Evolutionary conservation across 2,329 filamentous ascomycete species (phyloP).

Genomic region (Alternaria ethzedia): DNA sequence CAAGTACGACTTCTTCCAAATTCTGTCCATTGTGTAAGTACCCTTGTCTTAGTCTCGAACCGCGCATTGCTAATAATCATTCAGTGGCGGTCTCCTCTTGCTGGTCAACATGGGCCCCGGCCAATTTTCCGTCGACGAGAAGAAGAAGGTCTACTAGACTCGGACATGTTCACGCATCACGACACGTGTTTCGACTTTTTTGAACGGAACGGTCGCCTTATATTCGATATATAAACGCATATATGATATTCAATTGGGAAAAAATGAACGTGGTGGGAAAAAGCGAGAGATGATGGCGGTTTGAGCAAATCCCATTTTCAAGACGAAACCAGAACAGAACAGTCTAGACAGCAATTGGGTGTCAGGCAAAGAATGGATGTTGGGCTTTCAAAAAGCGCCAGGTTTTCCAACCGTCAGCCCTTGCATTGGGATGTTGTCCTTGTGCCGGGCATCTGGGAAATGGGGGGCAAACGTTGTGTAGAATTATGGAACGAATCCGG

Average conservation of each 20-base stretch:
- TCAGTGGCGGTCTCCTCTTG: slow-evolving; percentile 84
- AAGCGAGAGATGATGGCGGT: not conserved
- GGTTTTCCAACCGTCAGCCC: not conserved
- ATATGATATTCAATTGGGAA: slow-evolving; percentile 21
- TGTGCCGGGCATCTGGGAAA: not conserved
- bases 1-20: slow-evolving; percentile 99
- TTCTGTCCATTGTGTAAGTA: slow-evolving; percentile 89
- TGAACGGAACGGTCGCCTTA: slow-evolving; percentile 21
- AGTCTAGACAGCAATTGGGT: slow-evolving; percentile 2
- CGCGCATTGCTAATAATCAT: slow-evolving; percentile 22
- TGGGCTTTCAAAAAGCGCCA: not conserved
- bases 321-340: not conserved
- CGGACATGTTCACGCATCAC: slow-evolving; percentile 52
- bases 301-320: not conserved
- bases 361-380: not conserved
- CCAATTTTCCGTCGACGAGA: slow-evolving; percentile 98
- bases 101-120: slow-evolving; percentile 98
- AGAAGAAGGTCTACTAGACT: slow-evolving; percentile 98
- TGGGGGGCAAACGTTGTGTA: not conserved
- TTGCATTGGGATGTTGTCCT: not conserved
- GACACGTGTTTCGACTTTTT: slow-evolving; percentile 26
- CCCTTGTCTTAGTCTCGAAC: not conserved
- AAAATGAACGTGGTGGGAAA: not conserved
- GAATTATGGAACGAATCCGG: not conserved
- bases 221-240: slow-evolving; percentile 27